Conservation (phyloP, 2,329 filamentous ascomycete genomes). For the Alternaria solani region DNA sequence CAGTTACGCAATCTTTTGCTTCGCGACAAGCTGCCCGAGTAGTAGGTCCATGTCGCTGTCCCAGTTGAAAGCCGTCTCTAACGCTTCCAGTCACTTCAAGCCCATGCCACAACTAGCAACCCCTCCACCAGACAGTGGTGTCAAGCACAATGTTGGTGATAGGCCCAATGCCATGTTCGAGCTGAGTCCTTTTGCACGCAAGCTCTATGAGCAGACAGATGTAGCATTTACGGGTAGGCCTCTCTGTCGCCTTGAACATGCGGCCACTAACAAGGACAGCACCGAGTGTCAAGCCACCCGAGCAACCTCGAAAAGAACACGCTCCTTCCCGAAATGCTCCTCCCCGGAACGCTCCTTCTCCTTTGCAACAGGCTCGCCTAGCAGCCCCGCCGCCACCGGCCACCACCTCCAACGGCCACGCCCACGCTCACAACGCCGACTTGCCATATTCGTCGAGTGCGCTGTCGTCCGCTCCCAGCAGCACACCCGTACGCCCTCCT, state of each 20-base stretch:
- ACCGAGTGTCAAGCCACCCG: conserved; percentile 17
- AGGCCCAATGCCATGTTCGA: conserved; percentile 25
- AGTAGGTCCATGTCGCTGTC: conserved; percentile 57
- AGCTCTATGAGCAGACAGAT: conserved; percentile 58
- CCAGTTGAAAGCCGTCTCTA: conserved; percentile 11
- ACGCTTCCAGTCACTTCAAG: conserved; percentile 44
- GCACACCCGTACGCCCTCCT: conserved; percentile 27
- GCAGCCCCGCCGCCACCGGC: conserved; percentile 20
- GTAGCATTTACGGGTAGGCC: conserved; percentile 48
- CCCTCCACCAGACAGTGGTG: conserved; percentile 40
- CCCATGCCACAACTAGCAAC: conserved; percentile 40
- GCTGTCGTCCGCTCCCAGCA: conserved; percentile 22
- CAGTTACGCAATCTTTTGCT: conserved; percentile 79
- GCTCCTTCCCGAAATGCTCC: conserved; percentile 18
- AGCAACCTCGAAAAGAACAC: conserved; percentile 19
- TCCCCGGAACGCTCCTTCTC: not conserved
- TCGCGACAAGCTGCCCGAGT: conserved; percentile 73
- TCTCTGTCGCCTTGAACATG: not conserved
- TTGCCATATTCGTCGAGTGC: conserved; percentile 25
- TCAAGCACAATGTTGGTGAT: conserved; percentile 29
- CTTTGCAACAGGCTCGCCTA: conserved; percentile 16
- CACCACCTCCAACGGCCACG: conserved; percentile 18
- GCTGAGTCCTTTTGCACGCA: conserved; percentile 63
- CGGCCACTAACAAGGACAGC: conserved; percentile 31
- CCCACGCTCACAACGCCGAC: conserved; percentile 25